These are phyloP conservation scores for Saccharata proteae DNA, from an alignment of 2,329 filamentous ascomycete species.

Conservation along the genomic window DNA sequence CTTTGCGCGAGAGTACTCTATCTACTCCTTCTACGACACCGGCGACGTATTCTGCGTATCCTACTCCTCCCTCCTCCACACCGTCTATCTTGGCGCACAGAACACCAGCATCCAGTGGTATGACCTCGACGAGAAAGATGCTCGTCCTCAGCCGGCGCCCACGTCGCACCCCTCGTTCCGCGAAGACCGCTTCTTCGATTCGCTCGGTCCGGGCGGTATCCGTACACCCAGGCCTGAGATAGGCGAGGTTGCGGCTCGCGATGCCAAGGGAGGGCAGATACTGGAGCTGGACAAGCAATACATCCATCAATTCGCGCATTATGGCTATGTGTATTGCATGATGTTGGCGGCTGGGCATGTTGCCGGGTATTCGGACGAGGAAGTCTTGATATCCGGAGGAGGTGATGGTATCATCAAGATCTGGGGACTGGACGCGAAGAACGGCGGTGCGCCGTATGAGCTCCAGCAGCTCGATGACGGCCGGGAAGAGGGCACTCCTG, in stretches of 20 bases:
- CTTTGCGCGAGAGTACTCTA: slow-evolving; percentile 69
- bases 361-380: slow-evolving; percentile 44
- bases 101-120: slow-evolving; percentile 96
- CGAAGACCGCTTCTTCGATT: slow-evolving; percentile 88
- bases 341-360: slow-evolving; percentile 63
- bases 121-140: slow-evolving; percentile 52
- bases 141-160: slow-evolving; percentile 48
- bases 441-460: slow-evolving; percentile 52
- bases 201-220: slow-evolving; percentile 69
- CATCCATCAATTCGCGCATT: slow-evolving; percentile 82
- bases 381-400: slow-evolving; percentile 79
- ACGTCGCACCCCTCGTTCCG: slow-evolving; percentile 62
- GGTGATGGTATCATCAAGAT: slow-evolving; percentile 91
- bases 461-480: slow-evolving; percentile 55
- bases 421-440: slow-evolving; percentile 61
- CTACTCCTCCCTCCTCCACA: slow-evolving; percentile 68
- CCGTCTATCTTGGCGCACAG: slow-evolving; percentile 82
- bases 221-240: slow-evolving; percentile 61
- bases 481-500: slow-evolving; percentile 44
- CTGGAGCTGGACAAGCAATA: slow-evolving; percentile 73
- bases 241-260: slow-evolving; percentile 33
- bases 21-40: slow-evolving; percentile 88
- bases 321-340: slow-evolving; percentile 96
- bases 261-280: slow-evolving; percentile 48
- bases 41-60: slow-evolving; percentile 94